Percentiles rank a stretch among this genome's conserved stretches.
Conservation (phyloP, 257 asterid species). For the Ajuga chamaepitys region DNA sequence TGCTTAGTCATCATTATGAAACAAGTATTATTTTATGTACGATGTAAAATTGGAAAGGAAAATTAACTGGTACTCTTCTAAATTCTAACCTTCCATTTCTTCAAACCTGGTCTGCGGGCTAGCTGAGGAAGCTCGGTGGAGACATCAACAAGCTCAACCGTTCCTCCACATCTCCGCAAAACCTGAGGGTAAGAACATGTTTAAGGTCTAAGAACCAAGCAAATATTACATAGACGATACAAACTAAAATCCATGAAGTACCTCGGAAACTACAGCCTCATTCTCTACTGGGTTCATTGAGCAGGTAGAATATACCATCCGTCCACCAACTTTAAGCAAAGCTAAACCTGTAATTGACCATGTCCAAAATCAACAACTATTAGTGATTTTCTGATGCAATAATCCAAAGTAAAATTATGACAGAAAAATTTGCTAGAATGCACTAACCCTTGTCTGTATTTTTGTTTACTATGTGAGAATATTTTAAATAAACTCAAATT, state of each 20-base stretch:
- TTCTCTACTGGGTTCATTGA: conserved; percentile 98
- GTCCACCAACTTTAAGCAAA: conserved; percentile 95
- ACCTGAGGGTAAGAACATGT: conserved; percentile 35
- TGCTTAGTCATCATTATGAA: neutral
- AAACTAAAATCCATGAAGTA: conserved; percentile 21
- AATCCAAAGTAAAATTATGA: neutral
- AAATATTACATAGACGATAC: neutral
- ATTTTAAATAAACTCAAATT: too few species aligned
- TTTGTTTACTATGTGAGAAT: too few species aligned
- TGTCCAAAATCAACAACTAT: neutral
- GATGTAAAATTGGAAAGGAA: neutral
- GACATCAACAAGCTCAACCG: conserved; percentile 81
- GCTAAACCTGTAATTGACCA: conserved; percentile 54
- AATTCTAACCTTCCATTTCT: conserved; percentile 72
- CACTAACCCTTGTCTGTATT: too few species aligned
- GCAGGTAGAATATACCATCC: conserved; percentile 96
- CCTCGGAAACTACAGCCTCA: conserved; percentile 97
- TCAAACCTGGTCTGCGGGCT: conserved; percentile 83
- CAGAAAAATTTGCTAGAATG: neutral
- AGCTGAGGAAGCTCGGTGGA: conserved; percentile 84
- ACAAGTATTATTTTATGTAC: neutral
- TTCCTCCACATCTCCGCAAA: conserved; percentile 74
- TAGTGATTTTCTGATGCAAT: conserved; percentile 8
- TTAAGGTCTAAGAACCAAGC: conserved; percentile 10
- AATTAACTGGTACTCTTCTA: neutral